Evolutionary conservation across 2,329 filamentous ascomycete genomes (phyloP), one percentile per base, ranked within the genome.

Genomic region (Trichophaea hybrida): DNA sequence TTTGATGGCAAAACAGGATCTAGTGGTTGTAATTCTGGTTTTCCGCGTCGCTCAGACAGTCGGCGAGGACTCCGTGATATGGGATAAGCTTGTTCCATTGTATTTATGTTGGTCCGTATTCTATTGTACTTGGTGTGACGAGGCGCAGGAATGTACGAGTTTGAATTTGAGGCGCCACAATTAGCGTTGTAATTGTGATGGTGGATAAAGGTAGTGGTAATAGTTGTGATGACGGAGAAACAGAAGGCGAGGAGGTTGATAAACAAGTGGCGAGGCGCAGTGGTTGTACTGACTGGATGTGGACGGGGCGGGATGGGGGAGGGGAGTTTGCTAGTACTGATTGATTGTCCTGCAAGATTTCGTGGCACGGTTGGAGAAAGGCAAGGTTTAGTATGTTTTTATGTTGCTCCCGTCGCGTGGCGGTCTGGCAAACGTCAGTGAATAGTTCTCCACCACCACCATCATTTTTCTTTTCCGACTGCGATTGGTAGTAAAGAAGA

Each of bases 1-100:
- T 13, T 13, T 8, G 44, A 49, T 8, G 44, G 44, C 24, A 49
- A 17, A 37, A 60, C 56, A 15, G 64, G 63, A 35, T 63, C 59
- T 17, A 66, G 56, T 38, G 59, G 62, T 38, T 65, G 64, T 49
- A 66, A 40, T 33, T 65, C 63, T 34, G 64, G 59, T 49, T 64
- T 65, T 40, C 63, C 64, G 10, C 64, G 64, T n/a, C 64, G 59
- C 37, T 66, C 64, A 38, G 64, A 64, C 33, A 66, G 61, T 34
- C 63, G 57, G 55, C 61, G 59, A 17, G 63, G 63, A 48, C 58
- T 60, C n/a, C 57, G 61, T 46, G 57, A 52, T 64, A 54, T 62
- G 38, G 61, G 43, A 48, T 49, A 15, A 12, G 32, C 32, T 35
- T 38, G 38, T 55, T 35, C 35, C 38, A 31, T 51, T 24, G 34